Percentiles rank a stretch among this genome's conserved stretches.
Conservation (phyloP, 495 filamentous ascomycete genomes). For the Clohesyomyces aquaticus region DNA sequence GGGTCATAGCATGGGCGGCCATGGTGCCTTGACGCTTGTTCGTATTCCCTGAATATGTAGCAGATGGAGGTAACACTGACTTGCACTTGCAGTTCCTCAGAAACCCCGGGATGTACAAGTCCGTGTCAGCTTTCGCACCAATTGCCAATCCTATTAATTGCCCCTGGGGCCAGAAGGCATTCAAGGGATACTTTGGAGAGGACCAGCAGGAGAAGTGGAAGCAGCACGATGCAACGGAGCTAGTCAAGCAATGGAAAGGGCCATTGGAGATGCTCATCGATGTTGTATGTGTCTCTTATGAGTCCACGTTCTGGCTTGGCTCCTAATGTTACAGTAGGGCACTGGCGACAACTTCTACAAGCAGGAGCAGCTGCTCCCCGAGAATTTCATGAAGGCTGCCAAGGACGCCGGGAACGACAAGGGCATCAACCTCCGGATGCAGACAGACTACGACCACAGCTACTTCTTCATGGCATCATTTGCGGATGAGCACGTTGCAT, state of each 20-base stretch:
- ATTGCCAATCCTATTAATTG: slow-evolving; percentile 85
- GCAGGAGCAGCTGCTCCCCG: slow-evolving; percentile 85
- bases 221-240: slow-evolving; percentile 89
- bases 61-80: slow-evolving; percentile 9
- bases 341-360: slow-evolving; percentile 96
- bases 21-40: slow-evolving; percentile 86
- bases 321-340: slow-evolving; percentile 55
- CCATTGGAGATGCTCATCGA: slow-evolving; percentile 78
- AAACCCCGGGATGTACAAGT: slow-evolving; percentile 85
- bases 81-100: slow-evolving; percentile 66
- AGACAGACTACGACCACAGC: slow-evolving; percentile 92
- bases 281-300: slow-evolving; percentile 59
- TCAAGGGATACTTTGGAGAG: slow-evolving; percentile 83
- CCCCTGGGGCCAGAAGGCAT: slow-evolving; percentile 96
- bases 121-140: slow-evolving; percentile 86
- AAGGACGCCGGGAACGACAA: slow-evolving; percentile 68
- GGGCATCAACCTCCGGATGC: slow-evolving; percentile 75
- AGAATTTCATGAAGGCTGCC: slow-evolving; percentile 85
- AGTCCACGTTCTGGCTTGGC: neutral
- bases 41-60: slow-evolving; percentile 17
- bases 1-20: slow-evolving; percentile 95
- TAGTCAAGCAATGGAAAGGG: slow-evolving; percentile 74
- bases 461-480: slow-evolving; percentile 94
- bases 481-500: slow-evolving; percentile 84
- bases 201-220: slow-evolving; percentile 74